Evolutionary conservation across 306 rosid species (phyloP).

Genomic region (Gastrolobium bilobum): DNA sequence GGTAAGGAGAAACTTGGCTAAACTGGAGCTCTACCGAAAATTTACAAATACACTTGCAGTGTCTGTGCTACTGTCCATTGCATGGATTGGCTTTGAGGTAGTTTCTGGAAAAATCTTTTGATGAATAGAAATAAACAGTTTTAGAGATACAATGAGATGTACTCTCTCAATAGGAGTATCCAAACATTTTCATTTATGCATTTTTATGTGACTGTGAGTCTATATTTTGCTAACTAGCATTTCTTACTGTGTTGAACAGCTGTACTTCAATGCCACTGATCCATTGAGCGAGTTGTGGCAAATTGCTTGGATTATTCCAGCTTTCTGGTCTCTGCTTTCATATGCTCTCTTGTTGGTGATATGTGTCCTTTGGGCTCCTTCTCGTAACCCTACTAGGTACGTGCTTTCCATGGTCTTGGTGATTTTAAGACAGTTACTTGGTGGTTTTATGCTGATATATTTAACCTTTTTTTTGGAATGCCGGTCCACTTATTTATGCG

Average conservation of each 20-base stretch:
- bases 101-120: conserved; percentile 12
- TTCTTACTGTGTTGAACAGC: conserved; percentile 58
- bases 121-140: conserved; percentile 5
- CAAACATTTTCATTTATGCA: background rate
- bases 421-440: background rate
- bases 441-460: conserved; percentile 20
- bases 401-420: conserved; percentile 35
- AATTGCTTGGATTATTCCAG: conserved; percentile 96
- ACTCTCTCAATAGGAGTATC: conserved; percentile 26
- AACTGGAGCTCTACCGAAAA: conserved; percentile 90
- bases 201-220: conserved; percentile 19
- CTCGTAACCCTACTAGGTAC: conserved; percentile 92
- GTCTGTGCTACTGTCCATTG: conserved; percentile 83
- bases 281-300: conserved; percentile 94
- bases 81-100: conserved; percentile 99
- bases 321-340: conserved; percentile 86
- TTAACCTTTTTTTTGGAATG: conserved; percentile 5
- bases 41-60: conserved; percentile 92
- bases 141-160: conserved; percentile 11
- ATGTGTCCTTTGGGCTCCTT: conserved; percentile 96
- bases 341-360: conserved; percentile 75
- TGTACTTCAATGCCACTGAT: conserved; percentile 94
- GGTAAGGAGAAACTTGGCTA: conserved; percentile 87
- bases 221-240: conserved; percentile 33
- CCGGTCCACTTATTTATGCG: background rate